These are phyloP conservation scores for Metarhizium anisopliae DNA, from an alignment of 2,329 filamentous ascomycete genomes.

Conservation along the genomic window DNA sequence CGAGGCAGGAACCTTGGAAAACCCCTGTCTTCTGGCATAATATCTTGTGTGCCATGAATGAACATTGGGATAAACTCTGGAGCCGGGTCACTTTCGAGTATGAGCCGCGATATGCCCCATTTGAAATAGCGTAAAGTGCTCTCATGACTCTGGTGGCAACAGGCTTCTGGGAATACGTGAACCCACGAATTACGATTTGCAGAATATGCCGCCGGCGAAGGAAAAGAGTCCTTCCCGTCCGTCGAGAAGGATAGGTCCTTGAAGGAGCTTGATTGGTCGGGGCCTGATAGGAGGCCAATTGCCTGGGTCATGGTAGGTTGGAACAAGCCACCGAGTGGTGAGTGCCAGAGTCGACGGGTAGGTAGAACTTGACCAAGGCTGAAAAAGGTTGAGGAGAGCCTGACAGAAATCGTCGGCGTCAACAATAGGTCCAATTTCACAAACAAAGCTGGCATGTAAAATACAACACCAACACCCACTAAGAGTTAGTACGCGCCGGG, in stretches of 20 bases:
- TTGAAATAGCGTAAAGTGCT: constrained; percentile 92
- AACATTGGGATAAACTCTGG: constrained; percentile 92
- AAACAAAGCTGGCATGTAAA: not conserved
- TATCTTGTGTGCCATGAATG: constrained; percentile 76
- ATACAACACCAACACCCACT: not conserved
- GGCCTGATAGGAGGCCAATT: constrained; percentile 67
- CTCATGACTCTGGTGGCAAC: constrained; percentile 77
- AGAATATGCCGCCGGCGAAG: constrained; percentile 62
- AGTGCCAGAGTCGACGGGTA: constrained; percentile 74
- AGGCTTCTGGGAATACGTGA: constrained; percentile 93
- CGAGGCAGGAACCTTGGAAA: constrained; percentile 79
- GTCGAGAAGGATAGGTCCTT: constrained; percentile 50
- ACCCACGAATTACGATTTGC: constrained; percentile 72
- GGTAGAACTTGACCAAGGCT: constrained; percentile 82
- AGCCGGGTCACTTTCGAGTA: constrained; percentile 79
- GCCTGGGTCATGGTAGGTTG: constrained; percentile 84
- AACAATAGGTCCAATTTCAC: not conserved
- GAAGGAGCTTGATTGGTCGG: constrained; percentile 38
- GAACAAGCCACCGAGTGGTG: constrained; percentile 72
- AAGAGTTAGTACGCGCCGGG: not conserved
- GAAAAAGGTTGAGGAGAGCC: constrained; percentile 70
- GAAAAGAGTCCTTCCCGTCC: constrained; percentile 54
- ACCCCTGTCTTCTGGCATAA: constrained; percentile 76
- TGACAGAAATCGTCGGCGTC: constrained; percentile 24
- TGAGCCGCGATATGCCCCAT: constrained; percentile 87